Evolutionary conservation across 495 filamentous ascomycete genomes (phyloP).

Genomic region (Penicillium ucsense): DNA sequence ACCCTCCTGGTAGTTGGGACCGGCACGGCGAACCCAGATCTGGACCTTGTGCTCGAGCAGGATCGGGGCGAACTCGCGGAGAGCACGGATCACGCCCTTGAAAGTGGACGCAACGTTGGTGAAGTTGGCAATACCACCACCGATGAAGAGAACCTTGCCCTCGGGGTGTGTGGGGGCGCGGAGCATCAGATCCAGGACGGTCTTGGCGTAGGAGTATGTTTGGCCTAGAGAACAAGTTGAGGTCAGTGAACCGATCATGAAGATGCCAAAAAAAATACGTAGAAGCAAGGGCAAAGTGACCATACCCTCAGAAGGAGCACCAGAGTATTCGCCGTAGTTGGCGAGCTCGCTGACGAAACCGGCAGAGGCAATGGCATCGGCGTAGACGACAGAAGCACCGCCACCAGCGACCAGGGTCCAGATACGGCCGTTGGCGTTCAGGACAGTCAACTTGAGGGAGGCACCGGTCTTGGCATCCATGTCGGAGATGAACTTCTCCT

Average conservation of each 20-base stretch:
- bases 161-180: conserved; percentile 75
- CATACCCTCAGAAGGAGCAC: conserved; percentile 83
- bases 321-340: conserved; percentile 99
- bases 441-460: conserved; percentile 93
- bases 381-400: conserved; percentile 98
- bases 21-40: conserved; percentile 98
- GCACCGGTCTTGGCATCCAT: conserved; percentile 99
- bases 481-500: conserved; percentile 97
- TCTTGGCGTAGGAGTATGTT: conserved; percentile 96
- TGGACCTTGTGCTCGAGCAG: conserved; percentile 95
- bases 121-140: conserved; percentile 99
- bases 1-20: conserved; percentile 99
- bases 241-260: neutral
- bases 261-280: neutral
- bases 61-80: conserved; percentile 78
- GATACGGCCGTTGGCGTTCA: conserved; percentile 83
- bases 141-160: conserved; percentile 98
- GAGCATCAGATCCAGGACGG: conserved; percentile 95
- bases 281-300: neutral
- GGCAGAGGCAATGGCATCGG: conserved; percentile 94
- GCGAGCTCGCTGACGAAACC: conserved; percentile 94
- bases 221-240: conserved; percentile 31
- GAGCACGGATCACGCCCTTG: conserved; percentile 98
- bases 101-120: conserved; percentile 95
- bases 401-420: conserved; percentile 99